Percentiles rank a stretch among this genome's conserved stretches.
These are phyloP conservation scores for Pichia norvegensis DNA, from an alignment of 1,139 yeast genomes.

Conservation along the genomic window DNA sequence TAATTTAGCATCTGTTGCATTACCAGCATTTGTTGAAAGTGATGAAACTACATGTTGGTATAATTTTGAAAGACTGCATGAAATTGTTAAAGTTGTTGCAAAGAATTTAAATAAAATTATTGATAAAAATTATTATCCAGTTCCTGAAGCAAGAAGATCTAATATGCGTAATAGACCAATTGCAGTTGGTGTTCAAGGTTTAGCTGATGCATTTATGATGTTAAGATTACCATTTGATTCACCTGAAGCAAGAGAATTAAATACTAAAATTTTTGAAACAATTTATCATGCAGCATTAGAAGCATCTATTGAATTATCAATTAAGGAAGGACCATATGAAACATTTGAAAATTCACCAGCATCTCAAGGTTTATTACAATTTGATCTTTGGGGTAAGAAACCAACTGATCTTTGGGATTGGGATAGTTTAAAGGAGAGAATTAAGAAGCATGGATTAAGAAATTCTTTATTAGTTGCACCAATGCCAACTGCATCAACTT, in stretches of 20 bases:
- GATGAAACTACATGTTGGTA: conserved; percentile 37
- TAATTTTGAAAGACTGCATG: conserved; percentile 48
- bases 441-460: conserved; percentile 43
- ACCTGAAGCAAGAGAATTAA: conserved; percentile 46
- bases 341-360: conserved; percentile 52
- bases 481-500: conserved; percentile 61
- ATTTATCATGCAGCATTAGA: conserved; percentile 54
- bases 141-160: conserved; percentile 44
- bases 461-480: conserved; percentile 57
- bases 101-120: conserved; percentile 50
- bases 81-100: conserved; percentile 45
- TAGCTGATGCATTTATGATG: conserved; percentile 52
- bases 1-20: conserved; percentile 54
- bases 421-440: conserved; percentile 41
- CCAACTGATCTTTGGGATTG: conserved; percentile 53
- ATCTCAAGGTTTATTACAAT: conserved; percentile 49
- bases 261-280: conserved; percentile 53
- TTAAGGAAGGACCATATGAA: conserved; percentile 39
- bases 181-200: conserved; percentile 59
- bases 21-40: conserved; percentile 46
- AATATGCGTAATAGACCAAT: conserved; percentile 53
- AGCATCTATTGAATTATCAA: conserved; percentile 48
- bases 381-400: conserved; percentile 50
- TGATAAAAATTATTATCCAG: conserved; percentile 51
- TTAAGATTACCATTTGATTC: conserved; percentile 53